Evolutionary conservation across 306 rosid genomes (phyloP).

Genomic region (Canavalia ensiformis): DNA sequence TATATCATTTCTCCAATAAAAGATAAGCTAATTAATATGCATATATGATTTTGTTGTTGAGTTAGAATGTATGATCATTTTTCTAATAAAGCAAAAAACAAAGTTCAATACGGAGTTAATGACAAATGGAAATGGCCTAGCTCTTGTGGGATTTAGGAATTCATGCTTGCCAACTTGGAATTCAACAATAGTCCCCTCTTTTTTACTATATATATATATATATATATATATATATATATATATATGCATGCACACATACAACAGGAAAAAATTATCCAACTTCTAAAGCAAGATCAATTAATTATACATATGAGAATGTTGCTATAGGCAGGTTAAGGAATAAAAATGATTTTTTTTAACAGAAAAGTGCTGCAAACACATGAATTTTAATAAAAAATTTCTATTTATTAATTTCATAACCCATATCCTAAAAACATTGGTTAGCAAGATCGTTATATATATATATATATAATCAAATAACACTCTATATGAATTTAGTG

Average conservation of each 20-base stretch:
- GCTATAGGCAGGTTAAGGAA: background rate
- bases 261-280: background rate
- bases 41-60: background rate
- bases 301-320: background rate
- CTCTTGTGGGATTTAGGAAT: too few relatives aligned
- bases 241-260: background rate
- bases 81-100: background rate
- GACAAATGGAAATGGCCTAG: background rate
- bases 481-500: too few relatives aligned
- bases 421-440: too few relatives aligned
- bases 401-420: too few relatives aligned
- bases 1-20: too few relatives aligned
- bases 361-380: too few relatives aligned
- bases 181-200: background rate
- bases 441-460: too few relatives aligned
- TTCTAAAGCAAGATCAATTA: slow-evolving; percentile 14
- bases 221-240: background rate
- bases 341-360: too few relatives aligned
- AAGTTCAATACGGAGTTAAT: background rate
- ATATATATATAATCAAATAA: too few relatives aligned
- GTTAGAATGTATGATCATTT: background rate
- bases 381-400: too few relatives aligned
- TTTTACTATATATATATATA: background rate
- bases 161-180: background rate
- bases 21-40: background rate